Percentiles rank a stretch among this genome's conserved stretches.
phyloP scores from a whole-genome alignment of 495 filamentous ascomycete genomes.

The Hypoxylon rickii region DNA sequence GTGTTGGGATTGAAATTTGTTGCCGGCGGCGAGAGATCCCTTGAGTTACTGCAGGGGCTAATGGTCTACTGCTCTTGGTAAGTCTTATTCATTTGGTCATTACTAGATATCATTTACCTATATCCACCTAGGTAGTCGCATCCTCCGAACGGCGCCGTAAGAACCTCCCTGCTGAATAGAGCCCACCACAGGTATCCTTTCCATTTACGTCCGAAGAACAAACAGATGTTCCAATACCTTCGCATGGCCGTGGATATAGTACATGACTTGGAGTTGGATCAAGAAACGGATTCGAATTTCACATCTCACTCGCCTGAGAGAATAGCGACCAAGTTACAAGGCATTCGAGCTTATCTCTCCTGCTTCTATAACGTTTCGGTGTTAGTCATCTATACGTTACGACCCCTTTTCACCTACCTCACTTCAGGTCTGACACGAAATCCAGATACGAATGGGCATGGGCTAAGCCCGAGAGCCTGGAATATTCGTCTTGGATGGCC shows the following conservation, averaged over 20 bases:
- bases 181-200: conserved; percentile 58
- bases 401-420: neutral
- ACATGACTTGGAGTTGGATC: conserved; percentile 47
- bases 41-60: conserved; percentile 51
- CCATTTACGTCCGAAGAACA: conserved; percentile 53
- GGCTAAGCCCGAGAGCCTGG: conserved; percentile 32
- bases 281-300: conserved; percentile 36
- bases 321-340: conserved; percentile 35
- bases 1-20: conserved; percentile 54
- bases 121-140: too few relatives aligned
- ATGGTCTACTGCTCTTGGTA: conserved; percentile 53
- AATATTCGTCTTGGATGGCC: conserved; percentile 40
- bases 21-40: conserved; percentile 49
- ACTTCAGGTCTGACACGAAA: neutral
- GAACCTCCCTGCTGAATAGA: too few relatives aligned
- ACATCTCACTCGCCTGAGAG: conserved; percentile 3
- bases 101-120: too few relatives aligned
- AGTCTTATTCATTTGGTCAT: conserved; percentile 23
- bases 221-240: conserved; percentile 48
- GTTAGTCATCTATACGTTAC: conserved; percentile 30
- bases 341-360: conserved; percentile 46
- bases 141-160: too few relatives aligned
- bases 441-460: conserved; percentile 42
- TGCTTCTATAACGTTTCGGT: conserved; percentile 44
- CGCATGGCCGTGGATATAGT: conserved; percentile 54